Conservation (phyloP, 2,329 filamentous ascomycete species). For the Pestalotiopsis sp. region DNA sequence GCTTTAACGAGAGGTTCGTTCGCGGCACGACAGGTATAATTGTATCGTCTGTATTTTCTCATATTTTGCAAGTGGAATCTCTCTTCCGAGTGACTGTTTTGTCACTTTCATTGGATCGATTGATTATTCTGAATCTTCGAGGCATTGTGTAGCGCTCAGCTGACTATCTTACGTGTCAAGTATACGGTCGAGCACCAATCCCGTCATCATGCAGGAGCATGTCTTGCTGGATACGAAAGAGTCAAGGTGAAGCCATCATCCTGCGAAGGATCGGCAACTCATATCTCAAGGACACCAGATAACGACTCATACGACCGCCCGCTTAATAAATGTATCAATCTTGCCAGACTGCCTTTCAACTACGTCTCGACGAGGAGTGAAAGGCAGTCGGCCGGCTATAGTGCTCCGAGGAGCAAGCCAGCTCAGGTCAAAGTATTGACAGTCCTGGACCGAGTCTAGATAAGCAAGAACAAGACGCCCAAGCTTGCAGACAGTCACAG, state of each 20-base stretch:
- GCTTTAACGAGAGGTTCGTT: background rate
- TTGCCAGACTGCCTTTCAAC: constrained; percentile 19
- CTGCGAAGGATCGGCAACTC: background rate
- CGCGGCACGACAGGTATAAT: too few species aligned
- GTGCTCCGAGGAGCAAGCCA: constrained; percentile 27
- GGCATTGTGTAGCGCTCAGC: background rate
- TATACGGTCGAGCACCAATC: background rate
- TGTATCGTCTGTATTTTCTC: too few species aligned
- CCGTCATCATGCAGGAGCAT: background rate
- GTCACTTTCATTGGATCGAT: background rate
- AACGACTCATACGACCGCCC: background rate
- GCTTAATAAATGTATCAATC: constrained; percentile 17
- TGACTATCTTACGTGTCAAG: background rate
- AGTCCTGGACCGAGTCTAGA: constrained; percentile 35
- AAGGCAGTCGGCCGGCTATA: constrained; percentile 1
- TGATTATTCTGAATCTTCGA: background rate
- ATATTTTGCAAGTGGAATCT: background rate
- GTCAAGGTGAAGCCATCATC: background rate
- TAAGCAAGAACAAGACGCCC: constrained; percentile 55
- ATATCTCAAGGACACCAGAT: background rate
- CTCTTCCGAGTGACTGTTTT: too few species aligned
- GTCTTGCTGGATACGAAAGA: background rate
- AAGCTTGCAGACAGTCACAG: constrained; percentile 43
- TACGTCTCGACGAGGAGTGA: constrained; percentile 10
- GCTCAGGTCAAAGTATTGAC: constrained; percentile 31